These are phyloP conservation scores for Pythium utonaiense DNA, from an alignment of 352 stramenopile species.

Conservation along the genomic window DNA sequence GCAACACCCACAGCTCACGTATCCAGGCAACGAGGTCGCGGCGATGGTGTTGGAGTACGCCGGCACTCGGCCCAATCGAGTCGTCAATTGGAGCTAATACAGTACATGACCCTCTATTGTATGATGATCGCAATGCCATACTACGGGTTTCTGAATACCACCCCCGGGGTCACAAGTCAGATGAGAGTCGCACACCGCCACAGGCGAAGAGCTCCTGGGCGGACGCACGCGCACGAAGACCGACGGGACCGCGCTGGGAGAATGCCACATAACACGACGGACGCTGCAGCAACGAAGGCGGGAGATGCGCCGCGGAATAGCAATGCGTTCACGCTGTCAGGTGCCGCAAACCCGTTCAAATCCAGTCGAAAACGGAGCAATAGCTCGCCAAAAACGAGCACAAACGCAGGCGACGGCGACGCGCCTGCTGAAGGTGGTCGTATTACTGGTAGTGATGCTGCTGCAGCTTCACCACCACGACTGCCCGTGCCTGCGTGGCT, in stretches of 20 bases:
- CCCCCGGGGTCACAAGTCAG: not conserved
- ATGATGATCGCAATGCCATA: not conserved
- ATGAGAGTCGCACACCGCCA: not conserved
- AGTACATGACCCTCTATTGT: no score
- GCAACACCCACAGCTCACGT: not conserved
- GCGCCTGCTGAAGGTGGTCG: not conserved
- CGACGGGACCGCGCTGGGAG: not conserved
- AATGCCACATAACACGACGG: not conserved
- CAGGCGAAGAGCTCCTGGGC: not conserved
- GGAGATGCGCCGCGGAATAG: not conserved
- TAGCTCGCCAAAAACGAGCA: not conserved
- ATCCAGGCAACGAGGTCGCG: not conserved
- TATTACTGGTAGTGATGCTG: not conserved
- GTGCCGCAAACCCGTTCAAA: not conserved
- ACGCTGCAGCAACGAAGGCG: not conserved
- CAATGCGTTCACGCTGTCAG: not conserved
- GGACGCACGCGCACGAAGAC: not conserved
- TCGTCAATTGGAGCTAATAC: not conserved
- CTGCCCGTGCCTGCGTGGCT: slow-evolving; percentile 35
- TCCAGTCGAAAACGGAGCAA: slow-evolving; percentile 6
- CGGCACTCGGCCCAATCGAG: not conserved
- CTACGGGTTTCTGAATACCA: not conserved
- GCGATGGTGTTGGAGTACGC: not conserved
- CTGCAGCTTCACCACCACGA: not conserved
- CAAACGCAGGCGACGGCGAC: not conserved